Evolutionary conservation across 345 rosid species (phyloP), one percentile per base, ranked within the genome.

Genomic region (Clausena lansium): DNA sequence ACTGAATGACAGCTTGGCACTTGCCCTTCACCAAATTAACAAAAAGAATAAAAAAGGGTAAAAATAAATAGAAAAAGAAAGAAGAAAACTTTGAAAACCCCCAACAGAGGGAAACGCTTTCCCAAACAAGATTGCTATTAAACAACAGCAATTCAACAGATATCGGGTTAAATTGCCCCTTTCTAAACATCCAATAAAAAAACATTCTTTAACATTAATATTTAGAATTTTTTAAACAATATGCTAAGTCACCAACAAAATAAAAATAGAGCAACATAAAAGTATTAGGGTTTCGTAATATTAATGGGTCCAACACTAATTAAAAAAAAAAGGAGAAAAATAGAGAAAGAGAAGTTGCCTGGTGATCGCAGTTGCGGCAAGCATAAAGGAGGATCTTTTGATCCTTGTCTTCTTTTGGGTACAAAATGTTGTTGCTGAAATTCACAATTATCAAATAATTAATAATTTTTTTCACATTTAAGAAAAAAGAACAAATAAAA

Each of bases 301-400:
- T 19, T 17, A 5, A 17, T 52, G 57, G 57, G 57, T 52, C 19
- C 57, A 17, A 17, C 57, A 4, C 57, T 15, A 52, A 52, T 5
- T 17, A 4, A 52, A 52, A 5, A 52, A 52, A 14, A 73, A 27
- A 52, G 24, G 13, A 9, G 22, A 36, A 68, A 70, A 75, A 63
- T 1, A 3, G 33, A 0, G 30, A 67, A 45, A 67, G 6, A 58
- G 39, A 66, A 45, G 33, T 27, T 50, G 88, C 97, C 93, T 92
- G 97, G 80, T 91, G 94, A 81, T 93, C 95, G 80, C 98, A 93
- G 73, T 90, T 93, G 75, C 93, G 98, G 81, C 96, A 93, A 47
- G 98, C 94, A 76, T 86, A 91, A 77, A 91, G 90, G 32, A 91
- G 93, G 38, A 88, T 83, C 74, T 87, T 86, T 71, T 86, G 88